Percentiles rank a stretch among this genome's conserved stretches.
Evolutionary conservation across 1,284 basidiomycete species (phyloP).

Genomic region (Clitocybe nebularis): DNA sequence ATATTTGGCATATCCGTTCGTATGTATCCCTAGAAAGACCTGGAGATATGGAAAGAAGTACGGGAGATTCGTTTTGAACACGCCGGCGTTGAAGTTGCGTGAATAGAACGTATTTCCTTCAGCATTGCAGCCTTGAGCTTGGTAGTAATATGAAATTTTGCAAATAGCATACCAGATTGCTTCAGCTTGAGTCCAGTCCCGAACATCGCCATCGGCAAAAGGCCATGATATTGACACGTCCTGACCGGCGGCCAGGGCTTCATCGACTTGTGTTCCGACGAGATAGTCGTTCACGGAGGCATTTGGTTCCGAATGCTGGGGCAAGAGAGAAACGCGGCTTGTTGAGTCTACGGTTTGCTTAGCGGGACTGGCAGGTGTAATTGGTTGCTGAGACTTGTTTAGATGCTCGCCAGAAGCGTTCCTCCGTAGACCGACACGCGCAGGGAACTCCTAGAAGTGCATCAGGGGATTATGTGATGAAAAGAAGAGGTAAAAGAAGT

Average conservation of each 20-base stretch:
- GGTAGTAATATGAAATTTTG: not conserved
- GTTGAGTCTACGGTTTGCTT: slow-evolving; percentile 31
- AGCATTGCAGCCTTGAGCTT: not conserved
- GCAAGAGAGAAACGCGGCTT: slow-evolving; percentile 42
- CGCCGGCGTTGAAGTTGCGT: slow-evolving; percentile 73
- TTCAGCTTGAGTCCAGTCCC: slow-evolving; percentile 89
- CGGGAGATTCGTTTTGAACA: slow-evolving; percentile 84
- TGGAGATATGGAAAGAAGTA: slow-evolving; percentile 70
- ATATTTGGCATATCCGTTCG: slow-evolving; percentile 79
- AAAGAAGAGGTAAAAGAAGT: slow-evolving; percentile 26
- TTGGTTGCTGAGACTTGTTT: slow-evolving; percentile 16
- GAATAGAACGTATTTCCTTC: slow-evolving; percentile 87
- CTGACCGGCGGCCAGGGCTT: slow-evolving; percentile 70
- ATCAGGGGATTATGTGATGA: slow-evolving; percentile 9
- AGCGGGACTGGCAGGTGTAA: slow-evolving; percentile 3
- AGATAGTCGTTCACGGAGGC: slow-evolving; percentile 77
- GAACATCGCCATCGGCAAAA: slow-evolving; percentile 71
- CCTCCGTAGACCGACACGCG: slow-evolving; percentile 70
- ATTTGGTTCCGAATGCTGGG: slow-evolving; percentile 33
- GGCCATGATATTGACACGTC: slow-evolving; percentile 81
- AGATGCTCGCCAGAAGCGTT: slow-evolving; percentile 27
- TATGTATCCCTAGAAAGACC: slow-evolving; percentile 71
- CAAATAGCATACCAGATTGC: slow-evolving; percentile 88
- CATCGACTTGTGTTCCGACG: slow-evolving; percentile 78
- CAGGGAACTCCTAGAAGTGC: slow-evolving; percentile 54